phyloP scores from a whole-genome alignment of 2,329 filamentous ascomycete species.

The Canariomyces notabilis region DNA sequence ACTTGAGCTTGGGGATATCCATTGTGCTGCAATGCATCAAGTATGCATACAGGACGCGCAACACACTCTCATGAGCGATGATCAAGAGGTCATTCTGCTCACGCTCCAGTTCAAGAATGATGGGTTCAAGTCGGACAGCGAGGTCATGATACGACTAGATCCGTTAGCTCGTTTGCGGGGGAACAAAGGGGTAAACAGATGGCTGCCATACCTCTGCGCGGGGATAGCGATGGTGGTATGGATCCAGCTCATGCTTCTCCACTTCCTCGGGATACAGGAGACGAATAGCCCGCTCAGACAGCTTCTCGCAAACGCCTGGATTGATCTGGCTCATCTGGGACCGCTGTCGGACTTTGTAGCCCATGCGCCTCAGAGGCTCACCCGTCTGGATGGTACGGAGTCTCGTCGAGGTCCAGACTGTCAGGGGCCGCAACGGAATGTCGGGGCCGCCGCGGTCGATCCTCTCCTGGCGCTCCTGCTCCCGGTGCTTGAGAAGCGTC shows the following conservation, averaged over 20 bases:
- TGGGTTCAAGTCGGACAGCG: conserved; percentile 94
- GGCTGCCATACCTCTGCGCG: conserved; percentile 70
- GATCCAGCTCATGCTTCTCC: conserved; percentile 85
- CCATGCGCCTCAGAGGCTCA: conserved; percentile 69
- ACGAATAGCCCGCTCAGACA: conserved; percentile 78
- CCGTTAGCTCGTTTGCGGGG: conserved; percentile 2
- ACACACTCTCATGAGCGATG: conserved; percentile 95
- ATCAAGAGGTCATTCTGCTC: conserved; percentile 98
- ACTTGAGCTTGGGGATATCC: conserved; percentile 88
- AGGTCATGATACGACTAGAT: conserved; percentile 91
- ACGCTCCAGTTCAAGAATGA: conserved; percentile 93
- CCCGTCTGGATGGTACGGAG: conserved; percentile 87
- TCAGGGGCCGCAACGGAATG: conserved; percentile 69
- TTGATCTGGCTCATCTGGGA: conserved; percentile 98
- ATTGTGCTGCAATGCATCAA: conserved; percentile 96
- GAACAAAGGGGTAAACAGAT: neutral
- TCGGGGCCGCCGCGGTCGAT: conserved; percentile 63
- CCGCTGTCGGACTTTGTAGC: conserved; percentile 82
- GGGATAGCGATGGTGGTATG: conserved; percentile 95
- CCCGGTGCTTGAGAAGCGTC: conserved; percentile 73
- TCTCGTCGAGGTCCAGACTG: conserved; percentile 92
- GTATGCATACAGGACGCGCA: conserved; percentile 94
- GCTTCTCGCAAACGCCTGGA: conserved; percentile 90
- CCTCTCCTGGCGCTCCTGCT: conserved; percentile 69
- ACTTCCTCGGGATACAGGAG: conserved; percentile 85